Conservation (phyloP, 202 grass and related monocot genomes). For the Setaria italica region DNA sequence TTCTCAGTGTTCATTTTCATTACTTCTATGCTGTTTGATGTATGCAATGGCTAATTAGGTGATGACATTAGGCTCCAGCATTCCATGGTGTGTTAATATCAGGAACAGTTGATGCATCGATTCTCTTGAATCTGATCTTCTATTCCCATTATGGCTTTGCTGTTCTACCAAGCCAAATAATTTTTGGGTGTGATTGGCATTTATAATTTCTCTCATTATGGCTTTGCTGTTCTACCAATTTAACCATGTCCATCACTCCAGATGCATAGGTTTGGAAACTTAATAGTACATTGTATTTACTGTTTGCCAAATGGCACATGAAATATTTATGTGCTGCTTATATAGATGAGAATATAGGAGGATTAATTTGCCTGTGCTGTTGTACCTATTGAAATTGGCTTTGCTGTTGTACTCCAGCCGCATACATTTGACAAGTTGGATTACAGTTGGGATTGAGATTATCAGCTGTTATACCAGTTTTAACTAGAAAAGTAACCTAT, state of each 20-base stretch:
- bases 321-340: neutral
- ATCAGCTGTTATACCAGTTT: neutral
- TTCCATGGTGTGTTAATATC: too few relatives aligned
- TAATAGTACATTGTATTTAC: neutral
- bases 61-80: too few relatives aligned
- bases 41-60: too few relatives aligned
- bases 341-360: neutral
- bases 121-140: too few relatives aligned
- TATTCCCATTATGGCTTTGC: too few relatives aligned
- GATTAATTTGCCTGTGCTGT: neutral
- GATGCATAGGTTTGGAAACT: slow-evolving; percentile 6
- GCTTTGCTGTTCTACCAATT: neutral
- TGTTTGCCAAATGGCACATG: neutral
- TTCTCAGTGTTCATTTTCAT: too few relatives aligned
- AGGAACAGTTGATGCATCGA: too few relatives aligned
- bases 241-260: slow-evolving; percentile 16
- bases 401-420: too few relatives aligned
- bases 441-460: neutral
- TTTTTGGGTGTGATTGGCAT: too few relatives aligned
- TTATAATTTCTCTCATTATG: slow-evolving; percentile 14
- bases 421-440: slow-evolving; percentile 1
- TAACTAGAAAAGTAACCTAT: neutral
- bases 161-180: too few relatives aligned
- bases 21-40: too few relatives aligned
- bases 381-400: neutral